Conservation (phyloP, 2,329 filamentous ascomycete genomes). For the Metarhizium anisopliae region DNA sequence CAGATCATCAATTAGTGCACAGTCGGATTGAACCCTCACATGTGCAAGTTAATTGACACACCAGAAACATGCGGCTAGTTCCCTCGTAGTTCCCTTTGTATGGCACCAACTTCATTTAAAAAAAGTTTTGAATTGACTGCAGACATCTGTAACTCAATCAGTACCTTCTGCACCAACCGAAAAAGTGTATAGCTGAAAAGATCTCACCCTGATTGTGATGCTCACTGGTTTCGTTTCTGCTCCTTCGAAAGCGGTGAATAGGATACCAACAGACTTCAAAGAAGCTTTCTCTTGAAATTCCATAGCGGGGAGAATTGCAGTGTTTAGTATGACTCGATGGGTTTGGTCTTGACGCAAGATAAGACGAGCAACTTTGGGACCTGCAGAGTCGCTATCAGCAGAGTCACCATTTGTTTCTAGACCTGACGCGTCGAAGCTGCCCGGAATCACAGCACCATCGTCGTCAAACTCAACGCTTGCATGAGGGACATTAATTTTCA, state of each 20-base stretch:
- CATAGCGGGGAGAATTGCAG: slow-evolving; percentile 68
- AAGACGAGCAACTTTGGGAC: slow-evolving; percentile 55
- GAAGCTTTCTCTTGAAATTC: slow-evolving; percentile 69
- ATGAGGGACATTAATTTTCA: slow-evolving; percentile 73
- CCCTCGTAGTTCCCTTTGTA: slow-evolving; percentile 41
- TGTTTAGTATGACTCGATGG: slow-evolving; percentile 79
- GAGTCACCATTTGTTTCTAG: slow-evolving; percentile 36
- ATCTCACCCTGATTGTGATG: slow-evolving; percentile 51
- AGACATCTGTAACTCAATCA: slow-evolving; percentile 36
- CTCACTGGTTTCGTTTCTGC: slow-evolving; percentile 44
- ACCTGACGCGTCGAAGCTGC: slow-evolving; percentile 46
- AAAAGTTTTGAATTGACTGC: slow-evolving; percentile 44
- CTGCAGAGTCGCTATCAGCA: slow-evolving; percentile 15
- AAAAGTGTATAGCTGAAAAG: not conserved
- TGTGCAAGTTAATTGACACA: not conserved
- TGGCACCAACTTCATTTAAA: slow-evolving; percentile 36
- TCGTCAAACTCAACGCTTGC: slow-evolving; percentile 47
- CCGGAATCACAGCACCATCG: slow-evolving; percentile 36
- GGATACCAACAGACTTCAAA: slow-evolving; percentile 60
- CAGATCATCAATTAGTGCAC: not conserved
- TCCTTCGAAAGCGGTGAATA: slow-evolving; percentile 56
- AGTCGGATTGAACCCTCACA: not conserved
- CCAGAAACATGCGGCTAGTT: slow-evolving; percentile 15
- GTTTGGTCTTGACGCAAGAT: slow-evolving; percentile 90
- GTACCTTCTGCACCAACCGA: not conserved